These are phyloP conservation scores for Pterocarpus santalinus DNA, from an alignment of 306 rosid species.

Conservation along the genomic window DNA sequence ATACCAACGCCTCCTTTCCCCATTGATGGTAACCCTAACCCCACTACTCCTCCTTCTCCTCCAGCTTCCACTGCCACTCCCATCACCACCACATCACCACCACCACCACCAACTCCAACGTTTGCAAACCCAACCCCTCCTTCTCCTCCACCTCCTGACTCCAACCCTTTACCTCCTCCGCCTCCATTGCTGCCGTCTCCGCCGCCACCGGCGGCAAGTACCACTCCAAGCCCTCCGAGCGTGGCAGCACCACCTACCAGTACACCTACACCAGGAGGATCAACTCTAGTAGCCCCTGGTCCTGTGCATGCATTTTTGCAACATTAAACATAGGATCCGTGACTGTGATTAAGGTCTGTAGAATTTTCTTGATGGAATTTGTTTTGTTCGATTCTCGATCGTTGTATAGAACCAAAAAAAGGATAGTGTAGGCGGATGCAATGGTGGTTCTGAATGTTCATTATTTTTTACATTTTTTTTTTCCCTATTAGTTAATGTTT, in stretches of 20 bases:
- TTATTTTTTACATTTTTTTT: neutral
- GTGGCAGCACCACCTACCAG: constrained; percentile 62
- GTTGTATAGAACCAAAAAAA: neutral
- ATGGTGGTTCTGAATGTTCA: constrained; percentile 38
- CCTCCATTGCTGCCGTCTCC: constrained; percentile 39
- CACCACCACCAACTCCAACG: constrained; percentile 26
- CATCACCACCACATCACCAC: neutral
- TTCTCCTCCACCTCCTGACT: constrained; percentile 57
- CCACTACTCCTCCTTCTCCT: constrained; percentile 47
- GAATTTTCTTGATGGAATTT: constrained; percentile 31
- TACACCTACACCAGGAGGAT: constrained; percentile 64
- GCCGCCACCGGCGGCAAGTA: constrained; percentile 35
- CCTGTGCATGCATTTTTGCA: constrained; percentile 59
- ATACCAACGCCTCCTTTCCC: constrained; percentile 49
- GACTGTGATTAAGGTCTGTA: constrained; percentile 27
- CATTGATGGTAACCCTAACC: neutral
- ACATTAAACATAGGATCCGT: neutral
- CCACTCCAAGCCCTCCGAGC: constrained; percentile 42
- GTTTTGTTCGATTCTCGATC: constrained; percentile 19
- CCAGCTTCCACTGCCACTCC: constrained; percentile 21
- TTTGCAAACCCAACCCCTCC: constrained; percentile 44
- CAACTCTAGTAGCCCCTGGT: constrained; percentile 56
- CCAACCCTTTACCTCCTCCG: constrained; percentile 26
- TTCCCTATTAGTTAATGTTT: neutral
- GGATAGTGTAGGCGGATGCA: neutral